These are phyloP conservation scores for Asclepias syriaca DNA, from an alignment of 257 asterid species.

Conservation along the genomic window DNA sequence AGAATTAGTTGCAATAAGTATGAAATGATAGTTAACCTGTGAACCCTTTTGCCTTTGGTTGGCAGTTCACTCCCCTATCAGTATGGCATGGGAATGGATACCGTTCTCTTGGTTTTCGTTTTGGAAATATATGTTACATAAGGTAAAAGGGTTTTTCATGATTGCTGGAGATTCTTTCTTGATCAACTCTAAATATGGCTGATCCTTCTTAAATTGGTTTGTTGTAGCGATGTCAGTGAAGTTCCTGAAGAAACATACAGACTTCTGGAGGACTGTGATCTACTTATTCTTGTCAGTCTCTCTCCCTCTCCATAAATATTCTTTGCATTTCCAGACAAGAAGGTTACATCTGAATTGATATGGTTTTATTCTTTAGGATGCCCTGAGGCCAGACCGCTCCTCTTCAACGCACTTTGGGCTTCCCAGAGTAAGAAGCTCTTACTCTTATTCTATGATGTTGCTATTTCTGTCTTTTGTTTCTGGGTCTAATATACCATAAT, in stretches of 20 bases:
- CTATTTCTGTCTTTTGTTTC: neutral
- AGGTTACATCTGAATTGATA: neutral
- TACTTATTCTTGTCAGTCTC: slow-evolving; percentile 70
- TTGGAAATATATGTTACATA: slow-evolving; percentile 83
- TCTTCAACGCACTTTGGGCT: slow-evolving; percentile 96
- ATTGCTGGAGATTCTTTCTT: neutral
- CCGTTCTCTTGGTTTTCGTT: slow-evolving; percentile 94
- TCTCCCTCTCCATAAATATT: slow-evolving; percentile 13
- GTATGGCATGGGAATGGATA: slow-evolving; percentile 95
- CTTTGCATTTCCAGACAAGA: neutral
- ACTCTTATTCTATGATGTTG: slow-evolving; percentile 1
- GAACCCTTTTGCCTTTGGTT: slow-evolving; percentile 5
- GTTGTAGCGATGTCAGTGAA: slow-evolving; percentile 84
- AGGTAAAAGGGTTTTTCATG: slow-evolving; percentile 41
- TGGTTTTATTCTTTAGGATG: slow-evolving; percentile 45
- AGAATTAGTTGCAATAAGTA: neutral
- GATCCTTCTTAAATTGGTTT: slow-evolving; percentile 23
- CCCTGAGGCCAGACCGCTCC: slow-evolving; percentile 91
- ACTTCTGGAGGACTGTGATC: slow-evolving; percentile 76
- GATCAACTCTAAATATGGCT: slow-evolving; percentile 11
- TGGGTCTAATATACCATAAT: neutral
- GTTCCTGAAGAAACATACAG: slow-evolving; percentile 94
- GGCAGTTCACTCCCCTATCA: slow-evolving; percentile 84
- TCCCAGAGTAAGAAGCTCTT: slow-evolving; percentile 60
- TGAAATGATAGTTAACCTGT: neutral